Percentiles rank a stretch among this genome's conserved stretches.
phyloP scores from a whole-genome alignment of 2,329 filamentous ascomycete genomes.

The Sphaerulina musiva region DNA sequence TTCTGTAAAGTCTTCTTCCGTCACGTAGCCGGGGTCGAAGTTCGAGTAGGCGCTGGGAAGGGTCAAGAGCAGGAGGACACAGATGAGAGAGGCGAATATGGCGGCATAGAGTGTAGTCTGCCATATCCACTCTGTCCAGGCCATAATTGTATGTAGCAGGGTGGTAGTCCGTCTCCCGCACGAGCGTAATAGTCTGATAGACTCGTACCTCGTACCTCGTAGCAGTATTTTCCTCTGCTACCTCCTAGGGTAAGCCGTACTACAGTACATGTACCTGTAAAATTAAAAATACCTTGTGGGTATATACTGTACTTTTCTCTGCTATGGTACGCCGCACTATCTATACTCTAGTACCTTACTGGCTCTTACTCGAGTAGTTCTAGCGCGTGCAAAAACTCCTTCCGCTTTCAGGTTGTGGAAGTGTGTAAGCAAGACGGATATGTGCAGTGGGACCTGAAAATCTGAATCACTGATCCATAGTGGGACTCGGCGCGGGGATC shows the following conservation, averaged over 20 bases:
- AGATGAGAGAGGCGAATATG: slow-evolving; percentile 44
- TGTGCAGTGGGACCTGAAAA: too few relatives aligned
- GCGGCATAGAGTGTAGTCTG: slow-evolving; percentile 38
- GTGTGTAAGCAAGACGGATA: too few relatives aligned
- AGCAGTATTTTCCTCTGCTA: too few relatives aligned
- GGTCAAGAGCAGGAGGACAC: slow-evolving; percentile 44
- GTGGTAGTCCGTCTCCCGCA: background rate
- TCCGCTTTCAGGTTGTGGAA: too few relatives aligned
- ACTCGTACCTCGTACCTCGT: background rate
- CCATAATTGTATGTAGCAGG: slow-evolving; percentile 13
- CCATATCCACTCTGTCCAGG: slow-evolving; percentile 28
- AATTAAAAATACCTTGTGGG: too few relatives aligned
- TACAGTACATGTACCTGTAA: too few relatives aligned
- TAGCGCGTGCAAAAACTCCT: too few relatives aligned
- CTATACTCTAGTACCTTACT: too few relatives aligned
- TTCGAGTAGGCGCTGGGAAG: slow-evolving; percentile 49
- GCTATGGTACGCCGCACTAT: background rate
- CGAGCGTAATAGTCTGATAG: background rate
- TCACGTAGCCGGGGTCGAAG: slow-evolving; percentile 27
- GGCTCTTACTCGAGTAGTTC: too few relatives aligned
- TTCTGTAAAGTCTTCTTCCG: slow-evolving; percentile 27
- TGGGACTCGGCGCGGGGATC: too few relatives aligned
- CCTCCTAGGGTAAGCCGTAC: too few relatives aligned
- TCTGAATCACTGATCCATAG: too few relatives aligned
- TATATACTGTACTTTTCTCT: background rate